Conservation (phyloP, 805 yeast genomes). For the Metschnikowia peoriensis region DNA sequence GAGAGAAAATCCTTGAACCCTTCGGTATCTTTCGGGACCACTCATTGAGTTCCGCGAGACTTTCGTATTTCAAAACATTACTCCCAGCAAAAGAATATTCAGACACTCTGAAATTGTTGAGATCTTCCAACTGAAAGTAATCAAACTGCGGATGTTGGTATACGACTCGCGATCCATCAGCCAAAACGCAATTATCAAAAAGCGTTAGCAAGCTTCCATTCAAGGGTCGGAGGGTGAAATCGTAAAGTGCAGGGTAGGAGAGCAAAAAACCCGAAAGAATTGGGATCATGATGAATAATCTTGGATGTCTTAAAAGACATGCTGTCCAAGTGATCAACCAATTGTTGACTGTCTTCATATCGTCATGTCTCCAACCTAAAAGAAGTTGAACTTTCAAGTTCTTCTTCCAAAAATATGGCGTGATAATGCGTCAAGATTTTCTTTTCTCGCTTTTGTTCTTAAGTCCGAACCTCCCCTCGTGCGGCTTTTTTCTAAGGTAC, state of each 20-base stretch:
- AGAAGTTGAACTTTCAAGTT: neutral
- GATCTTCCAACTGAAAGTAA: neutral
- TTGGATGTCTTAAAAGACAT: slow-evolving; percentile 27
- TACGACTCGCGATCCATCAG: neutral
- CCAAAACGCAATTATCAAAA: slow-evolving; percentile 5
- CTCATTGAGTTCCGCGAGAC: slow-evolving; percentile 7
- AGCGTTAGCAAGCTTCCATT: slow-evolving; percentile 18
- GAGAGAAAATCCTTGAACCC: slow-evolving; percentile 13
- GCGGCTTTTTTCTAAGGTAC: neutral
- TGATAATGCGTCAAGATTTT: neutral
- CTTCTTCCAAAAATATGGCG: neutral
- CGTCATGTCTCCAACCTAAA: slow-evolving; percentile 1
- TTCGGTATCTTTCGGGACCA: slow-evolving; percentile 7
- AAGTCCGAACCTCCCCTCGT: neutral
- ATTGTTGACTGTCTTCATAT: slow-evolving; percentile 14
- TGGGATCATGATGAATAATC: slow-evolving; percentile 29
- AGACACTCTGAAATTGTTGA: neutral
- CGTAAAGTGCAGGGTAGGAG: slow-evolving; percentile 38
- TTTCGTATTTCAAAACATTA: slow-evolving; percentile 11
- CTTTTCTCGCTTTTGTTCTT: neutral
- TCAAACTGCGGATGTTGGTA: neutral
- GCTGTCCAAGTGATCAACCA: slow-evolving; percentile 19
- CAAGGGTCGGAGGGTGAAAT: slow-evolving; percentile 27
- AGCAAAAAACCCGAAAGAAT: slow-evolving; percentile 29
- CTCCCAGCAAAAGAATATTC: slow-evolving; percentile 7